A percentile compares a stretch with the other conserved stretches of the same genome.
These are phyloP conservation scores for Volvariella surrecta DNA, from an alignment of 1,284 basidiomycete genomes.

Conservation along the genomic window DNA sequence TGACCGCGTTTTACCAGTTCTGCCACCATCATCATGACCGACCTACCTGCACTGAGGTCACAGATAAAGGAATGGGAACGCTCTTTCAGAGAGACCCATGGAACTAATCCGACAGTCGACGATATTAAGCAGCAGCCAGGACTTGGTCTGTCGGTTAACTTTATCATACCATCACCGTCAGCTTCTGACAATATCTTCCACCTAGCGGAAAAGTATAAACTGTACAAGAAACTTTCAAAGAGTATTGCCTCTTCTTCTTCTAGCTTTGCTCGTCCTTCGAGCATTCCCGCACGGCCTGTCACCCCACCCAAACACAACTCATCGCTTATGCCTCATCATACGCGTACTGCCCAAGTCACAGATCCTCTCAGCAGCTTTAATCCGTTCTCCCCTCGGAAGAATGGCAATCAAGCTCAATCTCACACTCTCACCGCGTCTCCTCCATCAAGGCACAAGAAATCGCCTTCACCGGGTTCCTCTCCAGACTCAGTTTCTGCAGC, in stretches of 20 bases:
- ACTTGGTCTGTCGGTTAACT: slow-evolving; percentile 50
- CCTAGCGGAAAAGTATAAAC: slow-evolving; percentile 73
- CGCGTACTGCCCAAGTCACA: slow-evolving; percentile 39
- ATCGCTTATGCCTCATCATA: slow-evolving; percentile 32
- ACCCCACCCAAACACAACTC: slow-evolving; percentile 24
- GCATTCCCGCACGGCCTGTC: slow-evolving; percentile 12
- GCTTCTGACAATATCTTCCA: slow-evolving; percentile 14
- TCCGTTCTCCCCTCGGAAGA: slow-evolving; percentile 72
- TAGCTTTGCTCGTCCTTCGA: slow-evolving; percentile 6
- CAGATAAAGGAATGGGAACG: slow-evolving; percentile 84
- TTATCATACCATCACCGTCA: slow-evolving; percentile 9
- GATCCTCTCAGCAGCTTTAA: slow-evolving; percentile 50
- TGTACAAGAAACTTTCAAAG: slow-evolving; percentile 74
- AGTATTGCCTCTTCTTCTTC: slow-evolving; percentile 14
- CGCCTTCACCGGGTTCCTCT: slow-evolving; percentile 14
- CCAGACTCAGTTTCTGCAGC: slow-evolving; percentile 7
- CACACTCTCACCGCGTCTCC: slow-evolving; percentile 4
- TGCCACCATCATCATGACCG: slow-evolving; percentile 25
- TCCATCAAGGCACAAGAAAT: slow-evolving; percentile 18
- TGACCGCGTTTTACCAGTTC: slow-evolving; percentile 2
- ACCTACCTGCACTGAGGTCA: slow-evolving; percentile 47
- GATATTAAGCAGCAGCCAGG: slow-evolving; percentile 66
- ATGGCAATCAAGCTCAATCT: slow-evolving; percentile 21
- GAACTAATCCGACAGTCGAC: slow-evolving; percentile 60
- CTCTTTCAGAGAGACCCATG: slow-evolving; percentile 53